Conservation (phyloP, 129 eudicot genomes). For the Heracleum sosnowskyi region DNA sequence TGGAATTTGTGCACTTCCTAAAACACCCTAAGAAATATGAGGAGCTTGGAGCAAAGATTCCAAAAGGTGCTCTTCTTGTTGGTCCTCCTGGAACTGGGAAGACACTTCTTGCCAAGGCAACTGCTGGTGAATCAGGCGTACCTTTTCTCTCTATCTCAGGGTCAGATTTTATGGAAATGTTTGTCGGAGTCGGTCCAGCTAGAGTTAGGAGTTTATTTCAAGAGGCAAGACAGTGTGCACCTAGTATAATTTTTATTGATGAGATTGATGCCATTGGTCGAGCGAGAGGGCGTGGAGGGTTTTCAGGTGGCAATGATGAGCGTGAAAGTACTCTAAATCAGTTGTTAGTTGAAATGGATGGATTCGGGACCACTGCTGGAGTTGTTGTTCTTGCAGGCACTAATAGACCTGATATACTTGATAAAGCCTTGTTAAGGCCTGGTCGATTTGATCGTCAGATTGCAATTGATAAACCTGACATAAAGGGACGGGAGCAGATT, state of each 20-base stretch:
- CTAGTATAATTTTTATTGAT: slow-evolving; percentile 73
- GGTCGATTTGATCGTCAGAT: slow-evolving; percentile 81
- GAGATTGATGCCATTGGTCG: slow-evolving; percentile 86
- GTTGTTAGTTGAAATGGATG: slow-evolving; percentile 87
- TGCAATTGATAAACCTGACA: slow-evolving; percentile 79
- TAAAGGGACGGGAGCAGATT: slow-evolving; percentile 85
- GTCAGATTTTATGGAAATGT: slow-evolving; percentile 86
- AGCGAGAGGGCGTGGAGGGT: slow-evolving; percentile 71
- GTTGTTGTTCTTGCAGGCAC: slow-evolving; percentile 85
- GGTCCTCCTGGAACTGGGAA: slow-evolving; percentile 96
- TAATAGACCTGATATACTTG: slow-evolving; percentile 65
- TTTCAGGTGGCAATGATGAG: slow-evolving; percentile 63
- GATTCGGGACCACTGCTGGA: slow-evolving; percentile 71
- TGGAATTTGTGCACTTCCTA: slow-evolving; percentile 79
- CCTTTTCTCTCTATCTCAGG: slow-evolving; percentile 74
- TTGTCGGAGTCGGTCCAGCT: slow-evolving; percentile 81
- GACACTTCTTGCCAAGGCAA: slow-evolving; percentile 81
- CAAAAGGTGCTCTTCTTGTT: slow-evolving; percentile 81
- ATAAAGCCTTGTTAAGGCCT: slow-evolving; percentile 71
- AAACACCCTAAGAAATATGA: slow-evolving; percentile 68
- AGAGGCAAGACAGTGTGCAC: slow-evolving; percentile 76
- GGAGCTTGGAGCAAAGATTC: slow-evolving; percentile 78
- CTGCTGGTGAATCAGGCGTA: slow-evolving; percentile 81
- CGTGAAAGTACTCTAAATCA: slow-evolving; percentile 82
- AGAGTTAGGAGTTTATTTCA: slow-evolving; percentile 74